Base-by-base conservation (phyloP, 495 filamentous ascomycete genomes). In the Daldinia loculata region DNA sequence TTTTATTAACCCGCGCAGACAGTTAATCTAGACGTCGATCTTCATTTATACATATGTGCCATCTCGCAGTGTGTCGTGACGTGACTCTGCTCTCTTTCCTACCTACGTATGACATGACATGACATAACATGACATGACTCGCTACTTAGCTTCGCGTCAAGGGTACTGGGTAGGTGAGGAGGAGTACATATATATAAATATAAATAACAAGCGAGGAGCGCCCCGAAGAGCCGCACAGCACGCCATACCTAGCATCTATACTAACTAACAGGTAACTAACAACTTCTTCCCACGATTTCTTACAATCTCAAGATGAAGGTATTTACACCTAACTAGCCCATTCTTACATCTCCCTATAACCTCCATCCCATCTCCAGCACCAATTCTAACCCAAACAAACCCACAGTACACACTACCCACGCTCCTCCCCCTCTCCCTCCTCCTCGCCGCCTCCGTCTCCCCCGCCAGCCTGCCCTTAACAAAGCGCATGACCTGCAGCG, bases 401-500 rank as follows among this genome's bases (percentile, higher is more conserved):
- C 27, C 26, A 30, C 27, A 69, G 66, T 65, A 24, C 67, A 39
- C 61, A 29, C 19, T 61, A 29, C 4, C 29, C 55, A 0, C 55
- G 53, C 55, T 65, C 55, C n/a, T 64, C 48, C 14, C 52, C 45
- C n/a, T 64, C 48, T 8, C 52, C 45, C 26, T 64, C 34, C 9
- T 34, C 39, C 45, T 48, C 6, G 2, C 60, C 12, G 22, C 32
- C 36, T 48, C 56, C 8, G 58, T 55, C 41, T 41, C 59, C 14
- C 57, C 17, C 30, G 27, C 32, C 34, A 45, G 43, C 22, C 15
- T n/a, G 19, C 67, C 51, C 36, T 38, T 56, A 2, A 26, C 26
- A 19, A 48, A 32, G 53, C 58, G 53, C 26, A 73, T 75, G 73
- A 26, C 50, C 2, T 75, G 73, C 70, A 39, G 27, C 39, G 73